phyloP scores from a whole-genome alignment of 257 asterid genomes.

The Prunella vulgaris region DNA sequence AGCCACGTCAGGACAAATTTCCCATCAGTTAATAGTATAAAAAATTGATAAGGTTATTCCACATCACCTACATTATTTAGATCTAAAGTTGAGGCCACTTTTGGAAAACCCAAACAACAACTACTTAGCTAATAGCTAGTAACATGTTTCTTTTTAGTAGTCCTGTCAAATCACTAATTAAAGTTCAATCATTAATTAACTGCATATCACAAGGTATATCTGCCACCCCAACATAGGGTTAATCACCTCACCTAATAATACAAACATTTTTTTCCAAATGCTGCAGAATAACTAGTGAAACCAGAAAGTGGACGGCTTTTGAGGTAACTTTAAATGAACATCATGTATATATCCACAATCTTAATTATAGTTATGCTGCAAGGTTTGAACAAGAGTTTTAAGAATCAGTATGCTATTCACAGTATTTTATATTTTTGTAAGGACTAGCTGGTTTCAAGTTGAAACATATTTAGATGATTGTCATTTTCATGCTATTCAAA shows the following conservation, averaged over 20 bases:
- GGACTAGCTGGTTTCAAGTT: neutral
- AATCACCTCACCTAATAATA: neutral
- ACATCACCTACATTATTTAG: neutral
- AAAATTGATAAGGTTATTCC: neutral
- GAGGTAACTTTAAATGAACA: neutral
- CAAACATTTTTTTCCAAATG: neutral
- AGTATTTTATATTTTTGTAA: neutral
- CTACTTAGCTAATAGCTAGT: neutral
- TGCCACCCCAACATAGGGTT: neutral
- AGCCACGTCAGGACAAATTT: neutral
- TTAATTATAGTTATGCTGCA: neutral
- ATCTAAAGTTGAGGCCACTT: neutral
- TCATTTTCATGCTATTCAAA: slow-evolving; percentile 8
- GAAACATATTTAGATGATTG: neutral
- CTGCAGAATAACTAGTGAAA: neutral
- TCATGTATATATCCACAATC: neutral
- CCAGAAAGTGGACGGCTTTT: neutral
- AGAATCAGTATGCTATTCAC: neutral
- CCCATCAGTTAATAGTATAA: neutral
- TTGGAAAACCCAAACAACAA: slow-evolving; percentile 5
- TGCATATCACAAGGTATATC: neutral
- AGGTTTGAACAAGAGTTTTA: neutral
- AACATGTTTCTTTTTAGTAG: neutral
- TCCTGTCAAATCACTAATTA: neutral
- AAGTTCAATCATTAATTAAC: neutral